Conservation (phyloP, 2,329 filamentous ascomycete genomes). For the Aspergillus cejpii region DNA sequence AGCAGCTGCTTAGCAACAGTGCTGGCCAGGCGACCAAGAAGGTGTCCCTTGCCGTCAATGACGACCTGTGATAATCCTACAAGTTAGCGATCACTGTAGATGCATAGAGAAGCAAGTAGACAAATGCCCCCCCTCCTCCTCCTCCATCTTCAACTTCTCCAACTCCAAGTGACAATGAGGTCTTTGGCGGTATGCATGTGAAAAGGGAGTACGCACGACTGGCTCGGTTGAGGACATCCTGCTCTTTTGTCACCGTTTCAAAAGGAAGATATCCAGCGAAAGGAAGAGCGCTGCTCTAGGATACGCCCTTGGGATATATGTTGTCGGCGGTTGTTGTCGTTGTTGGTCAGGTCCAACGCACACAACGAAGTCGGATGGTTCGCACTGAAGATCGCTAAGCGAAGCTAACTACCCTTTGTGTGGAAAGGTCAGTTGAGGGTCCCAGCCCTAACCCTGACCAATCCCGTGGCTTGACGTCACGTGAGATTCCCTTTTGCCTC, state of each 20-base stretch:
- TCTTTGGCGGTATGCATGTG: conserved; percentile 10
- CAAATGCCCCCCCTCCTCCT: background rate
- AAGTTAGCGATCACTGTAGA: conserved; percentile 34
- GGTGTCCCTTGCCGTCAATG: conserved; percentile 99
- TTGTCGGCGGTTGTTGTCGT: conserved; percentile 45
- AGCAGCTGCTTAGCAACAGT: conserved; percentile 99
- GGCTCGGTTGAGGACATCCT: conserved; percentile 62
- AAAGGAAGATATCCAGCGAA: conserved; percentile 39
- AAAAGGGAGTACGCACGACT: conserved; percentile 49
- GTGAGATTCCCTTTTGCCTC: conserved; percentile 13
- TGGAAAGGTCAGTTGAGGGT: conserved; percentile 28
- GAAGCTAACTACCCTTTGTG: conserved; percentile 21
- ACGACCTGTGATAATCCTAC: conserved; percentile 61
- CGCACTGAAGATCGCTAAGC: conserved; percentile 36
- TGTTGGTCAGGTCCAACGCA: conserved; percentile 39
- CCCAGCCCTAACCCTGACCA: conserved; percentile 36
- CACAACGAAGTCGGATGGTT: conserved; percentile 40
- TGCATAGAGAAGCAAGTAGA: background rate
- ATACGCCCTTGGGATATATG: conserved; percentile 38
- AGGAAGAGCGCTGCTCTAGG: conserved; percentile 38
- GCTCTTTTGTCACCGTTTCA: conserved; percentile 38
- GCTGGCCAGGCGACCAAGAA: conserved; percentile 96
- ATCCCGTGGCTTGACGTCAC: conserved; percentile 21
- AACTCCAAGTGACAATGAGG: conserved; percentile 6
- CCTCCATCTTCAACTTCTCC: conserved; percentile 3